Evolutionary conservation across 345 rosid genomes (phyloP).

Genomic region (Aquilaria malaccensis): DNA sequence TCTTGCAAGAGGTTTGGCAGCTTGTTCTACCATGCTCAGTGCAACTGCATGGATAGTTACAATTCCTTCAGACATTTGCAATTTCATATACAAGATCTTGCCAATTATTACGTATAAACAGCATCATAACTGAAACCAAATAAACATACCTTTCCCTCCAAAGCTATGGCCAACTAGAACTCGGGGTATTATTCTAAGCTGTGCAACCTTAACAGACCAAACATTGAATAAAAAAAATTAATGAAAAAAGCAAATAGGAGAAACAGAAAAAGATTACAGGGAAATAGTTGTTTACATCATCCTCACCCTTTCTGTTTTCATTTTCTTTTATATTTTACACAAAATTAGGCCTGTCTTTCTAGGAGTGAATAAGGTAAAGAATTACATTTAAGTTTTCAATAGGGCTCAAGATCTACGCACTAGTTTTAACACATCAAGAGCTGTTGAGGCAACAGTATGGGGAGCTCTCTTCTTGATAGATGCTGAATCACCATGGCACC

Average conservation of each 20-base stretch:
- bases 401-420: conserved; percentile 28
- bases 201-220: conserved; percentile 44
- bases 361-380: neutral
- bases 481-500: conserved; percentile 97
- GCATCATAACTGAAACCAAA: neutral
- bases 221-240: conserved; percentile 5
- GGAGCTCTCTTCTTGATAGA: conserved; percentile 59
- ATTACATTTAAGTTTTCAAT: neutral
- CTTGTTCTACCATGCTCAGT: conserved; percentile 96
- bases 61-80: conserved; percentile 18
- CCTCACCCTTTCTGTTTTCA: neutral
- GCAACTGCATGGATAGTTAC: conserved; percentile 50
- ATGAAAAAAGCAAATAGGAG: neutral
- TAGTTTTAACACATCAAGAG: conserved; percentile 80
- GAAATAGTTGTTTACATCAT: neutral
- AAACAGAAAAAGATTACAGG: too few relatives aligned
- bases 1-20: conserved; percentile 94
- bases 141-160: conserved; percentile 85
- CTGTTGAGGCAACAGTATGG: conserved; percentile 78
- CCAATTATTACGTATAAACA: neutral
- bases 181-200: conserved; percentile 78
- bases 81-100: conserved; percentile 10
- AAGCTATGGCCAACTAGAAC: conserved; percentile 94
- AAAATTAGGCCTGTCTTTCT: neutral
- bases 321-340: neutral